Evolutionary conservation across 805 yeast genomes (phyloP), one percentile per base, ranked within the genome.

Genomic region (Debaryomyces castellii): DNA sequence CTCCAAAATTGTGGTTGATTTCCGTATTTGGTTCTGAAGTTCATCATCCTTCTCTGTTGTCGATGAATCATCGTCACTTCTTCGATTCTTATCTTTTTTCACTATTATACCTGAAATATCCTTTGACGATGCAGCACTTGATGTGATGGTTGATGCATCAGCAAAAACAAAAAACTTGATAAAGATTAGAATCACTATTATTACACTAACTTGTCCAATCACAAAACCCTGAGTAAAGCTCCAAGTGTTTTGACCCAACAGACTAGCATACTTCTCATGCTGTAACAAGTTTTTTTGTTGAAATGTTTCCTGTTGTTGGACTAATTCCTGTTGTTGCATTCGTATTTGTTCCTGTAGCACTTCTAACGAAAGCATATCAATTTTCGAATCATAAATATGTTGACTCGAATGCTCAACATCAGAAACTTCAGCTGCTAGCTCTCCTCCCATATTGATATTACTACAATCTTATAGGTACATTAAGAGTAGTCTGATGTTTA

Each of bases 201-300:
- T 77, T 9, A 87, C 89, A 53, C 89, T 83, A 12, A 85, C 54
- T 58, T 87, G 94, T 0, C 95, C 95, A 2, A 87, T 48, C 1
- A 87, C 67, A 11, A 87, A 69, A 1, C 95, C 95, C 52, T 85
- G 88, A 0, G 89, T 81, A 56, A 87, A 87, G n/a, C 87, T 78
- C 86, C 88, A 82, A 3, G 59, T 28, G 24, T 35, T 43, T 30
- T 30, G 34, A 8, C 34, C 34, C 11, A 30, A 16, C 34, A 30
- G 34, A 30, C 18, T 30, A 10, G 18, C 12, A 30, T 30, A 16
- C 16, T 17, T 30, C 20, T 30, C 34, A 28, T 28, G n/a, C n/a
- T n/a, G 9, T 14, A 30, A 17, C 18, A 30, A 16, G 16, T 30
- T 20, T 11, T 16, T 30, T 11, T 30, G 34, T 30, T 30, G 34